Evolutionary conservation across 768 basidiomycete species (phyloP), one percentile per base, ranked within the genome.

Genomic region (Mycena olivaceomarginata): DNA sequence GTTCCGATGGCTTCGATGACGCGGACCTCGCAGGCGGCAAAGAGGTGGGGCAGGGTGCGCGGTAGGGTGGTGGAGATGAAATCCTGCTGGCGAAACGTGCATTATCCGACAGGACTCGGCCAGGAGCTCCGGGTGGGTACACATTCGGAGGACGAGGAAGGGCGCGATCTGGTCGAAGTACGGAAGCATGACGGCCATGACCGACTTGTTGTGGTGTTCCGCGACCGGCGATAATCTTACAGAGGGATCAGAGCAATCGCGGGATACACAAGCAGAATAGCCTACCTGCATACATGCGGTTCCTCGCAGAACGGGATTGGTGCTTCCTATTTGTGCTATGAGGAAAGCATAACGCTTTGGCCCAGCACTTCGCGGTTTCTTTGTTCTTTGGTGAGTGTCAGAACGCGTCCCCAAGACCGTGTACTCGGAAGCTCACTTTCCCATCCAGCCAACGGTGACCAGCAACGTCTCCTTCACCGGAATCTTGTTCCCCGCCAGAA

Each of bases 71-170:
- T 88, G 3, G 89, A 85, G 63, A 97, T 87, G 82, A 97, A 96
- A 77, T 91, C 91, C 11, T 84, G n/a, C 83, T 0, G 90, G 89
- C 16, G 89, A 83, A 45, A 92, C 87, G 12, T 89, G 88, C 80
- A 97, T 87, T 78, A 97, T 90, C n/a, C 90, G 91, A 83, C 95
- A 95, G 2, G 90, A 86, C 80, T 97, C 95, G 5, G 83, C 63
- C 10, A 98, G 84, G 15, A 94, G 84, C 31, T 85, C 85, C 0
- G 94, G 94, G 46, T 94, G 91, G 4, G 88, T 88, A 67, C 88
- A 88, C 70, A 94, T 88, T 22, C 91, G 90, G 22, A 88, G 85
- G 31, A 95, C 88, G 40, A 96, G 87, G 76, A 92, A 93, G 1
- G 93, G 90, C 1, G 94, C 92, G 53, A 98, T 89, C 46, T 90